phyloP scores from a whole-genome alignment of 139 green algal species.

The Haematococcus sp. region DNA sequence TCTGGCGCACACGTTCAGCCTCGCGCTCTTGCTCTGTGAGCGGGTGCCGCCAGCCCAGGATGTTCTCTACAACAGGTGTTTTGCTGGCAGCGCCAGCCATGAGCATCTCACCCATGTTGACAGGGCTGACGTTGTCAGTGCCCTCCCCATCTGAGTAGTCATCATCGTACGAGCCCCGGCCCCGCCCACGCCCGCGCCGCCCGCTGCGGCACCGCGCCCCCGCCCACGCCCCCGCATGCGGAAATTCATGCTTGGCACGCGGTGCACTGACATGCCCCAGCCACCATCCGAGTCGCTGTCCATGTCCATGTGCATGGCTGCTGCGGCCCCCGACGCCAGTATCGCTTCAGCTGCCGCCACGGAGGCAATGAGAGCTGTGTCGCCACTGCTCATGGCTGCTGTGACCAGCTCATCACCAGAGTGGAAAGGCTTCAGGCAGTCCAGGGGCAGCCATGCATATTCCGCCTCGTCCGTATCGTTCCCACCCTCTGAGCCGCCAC shows the following conservation, averaged over 20 bases:
- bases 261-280: slow-evolving; percentile 32
- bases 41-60: slow-evolving; percentile 72
- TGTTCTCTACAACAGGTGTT: slow-evolving; percentile 54
- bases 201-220: slow-evolving; percentile 13
- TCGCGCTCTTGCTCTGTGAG: slow-evolving; percentile 34
- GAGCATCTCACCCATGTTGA: background rate
- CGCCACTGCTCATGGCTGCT: slow-evolving; percentile 1
- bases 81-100: slow-evolving; percentile 1
- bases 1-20: slow-evolving; percentile 9
- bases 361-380: slow-evolving; percentile 37
- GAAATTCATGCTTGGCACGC: background rate
- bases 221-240: slow-evolving; percentile 9
- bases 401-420: slow-evolving; percentile 35
- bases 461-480: slow-evolving; percentile 78
- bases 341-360: slow-evolving; percentile 54
- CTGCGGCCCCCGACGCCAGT: no score
- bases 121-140: background rate
- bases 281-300: slow-evolving; percentile 76
- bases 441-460: slow-evolving; percentile 84
- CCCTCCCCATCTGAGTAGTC: slow-evolving; percentile 48
- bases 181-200: slow-evolving; percentile 29
- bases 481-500: no score
- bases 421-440: slow-evolving; percentile 75
- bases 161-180: slow-evolving; percentile 41
- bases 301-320: slow-evolving; percentile 20